Evolutionary conservation across 2,329 filamentous ascomycete species (phyloP), one percentile per base, ranked within the genome.

Genomic region (Trichophyton verrucosum): DNA sequence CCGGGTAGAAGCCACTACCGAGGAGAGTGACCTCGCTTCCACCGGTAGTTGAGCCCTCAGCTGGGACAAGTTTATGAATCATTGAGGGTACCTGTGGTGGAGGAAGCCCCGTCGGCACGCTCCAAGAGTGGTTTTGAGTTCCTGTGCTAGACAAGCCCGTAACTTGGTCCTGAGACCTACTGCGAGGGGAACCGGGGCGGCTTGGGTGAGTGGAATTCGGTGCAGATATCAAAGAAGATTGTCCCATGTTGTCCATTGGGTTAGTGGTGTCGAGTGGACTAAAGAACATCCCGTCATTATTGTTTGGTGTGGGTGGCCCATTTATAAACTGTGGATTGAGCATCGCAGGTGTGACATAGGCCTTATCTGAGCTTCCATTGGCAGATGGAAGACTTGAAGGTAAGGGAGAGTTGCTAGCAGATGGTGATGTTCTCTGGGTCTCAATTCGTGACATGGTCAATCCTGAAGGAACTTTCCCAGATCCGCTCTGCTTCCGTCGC

Each of bases 21-120:
- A 95, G 78, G 61, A 94, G 82, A 0, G 89, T 92, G 2, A 96
- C 89, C 71, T 96, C 91, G 59, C 89, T 91, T 47, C 91, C 91
- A 62, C 91, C 91, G 40, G 83, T 84, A 62, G 86, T 88, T 5
- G 91, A 88, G 0, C 91, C 91, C 72, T 95, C 88, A 33, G 81
- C 82, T 0, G 91, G 91, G 40, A 94, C 89, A 63, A 96, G 81
- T 71, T 91, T 92, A 70, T 89, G 86, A 22, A 95, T 92, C 17
- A 82, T 81, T 1, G 86, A 82, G 1, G 81, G 74, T 17, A 78
- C 77, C 33, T 80, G 75, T n/a, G 80, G 75, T 49, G 79, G 77
- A 57, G 77, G 77, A 60, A 81, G 74, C 6, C 72, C 74, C 30
- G 83, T 70, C 30, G 82, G 77, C 36, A 82, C 72, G 20, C 73